These are phyloP conservation scores for Ilyonectria destructans DNA, from an alignment of 2,329 filamentous ascomycete genomes.

Conservation along the genomic window DNA sequence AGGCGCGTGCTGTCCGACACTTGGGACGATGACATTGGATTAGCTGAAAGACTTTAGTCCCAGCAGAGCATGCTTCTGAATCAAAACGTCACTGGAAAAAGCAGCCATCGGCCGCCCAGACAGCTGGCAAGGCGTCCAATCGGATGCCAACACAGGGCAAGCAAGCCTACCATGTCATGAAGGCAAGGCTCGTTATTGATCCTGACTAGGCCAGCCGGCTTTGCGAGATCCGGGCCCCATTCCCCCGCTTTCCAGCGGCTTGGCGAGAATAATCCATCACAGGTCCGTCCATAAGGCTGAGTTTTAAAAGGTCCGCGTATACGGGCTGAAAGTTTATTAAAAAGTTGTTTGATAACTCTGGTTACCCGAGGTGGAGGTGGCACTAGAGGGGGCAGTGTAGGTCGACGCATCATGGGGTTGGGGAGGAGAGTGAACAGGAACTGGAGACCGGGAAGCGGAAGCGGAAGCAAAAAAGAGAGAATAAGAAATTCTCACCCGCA, in stretches of 20 bases:
- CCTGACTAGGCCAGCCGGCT: neutral
- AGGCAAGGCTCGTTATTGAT: neutral
- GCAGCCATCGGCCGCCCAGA: neutral
- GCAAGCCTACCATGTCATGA: neutral
- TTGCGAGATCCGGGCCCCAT: neutral
- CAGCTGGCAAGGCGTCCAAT: conserved; percentile 2
- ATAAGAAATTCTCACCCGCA: too few relatives aligned
- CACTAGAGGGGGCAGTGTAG: too few relatives aligned
- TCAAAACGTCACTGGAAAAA: neutral
- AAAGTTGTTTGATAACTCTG: too few relatives aligned
- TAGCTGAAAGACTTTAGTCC: neutral
- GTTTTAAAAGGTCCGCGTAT: neutral
- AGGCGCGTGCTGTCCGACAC: neutral
- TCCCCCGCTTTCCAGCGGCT: neutral
- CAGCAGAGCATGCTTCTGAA: neutral
- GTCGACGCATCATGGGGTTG: too few relatives aligned
- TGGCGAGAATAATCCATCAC: neutral
- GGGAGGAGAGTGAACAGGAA: too few relatives aligned
- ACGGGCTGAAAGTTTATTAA: neutral
- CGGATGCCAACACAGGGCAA: neutral
- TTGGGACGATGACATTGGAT: neutral
- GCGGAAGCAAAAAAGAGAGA: too few relatives aligned
- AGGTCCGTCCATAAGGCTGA: neutral
- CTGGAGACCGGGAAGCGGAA: too few relatives aligned
- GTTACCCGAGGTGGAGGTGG: too few relatives aligned